Conservation (phyloP, 306 rosid species). For the Inga laurina region DNA sequence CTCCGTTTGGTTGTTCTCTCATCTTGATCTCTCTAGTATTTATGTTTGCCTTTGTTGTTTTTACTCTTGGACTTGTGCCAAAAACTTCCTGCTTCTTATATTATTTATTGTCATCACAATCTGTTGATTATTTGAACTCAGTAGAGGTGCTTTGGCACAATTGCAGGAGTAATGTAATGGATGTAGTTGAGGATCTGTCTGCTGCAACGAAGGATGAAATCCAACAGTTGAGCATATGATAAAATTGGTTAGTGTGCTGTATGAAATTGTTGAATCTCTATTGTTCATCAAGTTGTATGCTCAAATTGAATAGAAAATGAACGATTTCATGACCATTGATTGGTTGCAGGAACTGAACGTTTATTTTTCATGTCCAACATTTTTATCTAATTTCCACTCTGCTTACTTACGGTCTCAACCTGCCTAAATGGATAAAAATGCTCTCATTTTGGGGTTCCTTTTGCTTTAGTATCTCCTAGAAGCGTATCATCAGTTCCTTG, state of each 20-base stretch:
- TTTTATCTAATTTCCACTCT: not conserved
- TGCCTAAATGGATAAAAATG: conserved; percentile 19
- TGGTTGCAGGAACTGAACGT: not conserved
- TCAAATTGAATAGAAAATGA: conserved; percentile 26
- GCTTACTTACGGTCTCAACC: conserved; percentile 8
- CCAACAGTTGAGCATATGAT: conserved; percentile 59
- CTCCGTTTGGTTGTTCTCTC: not conserved
- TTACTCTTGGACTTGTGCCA: conserved; percentile 6
- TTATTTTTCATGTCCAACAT: not conserved
- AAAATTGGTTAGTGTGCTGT: conserved; percentile 56
- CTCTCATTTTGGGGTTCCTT: not conserved
- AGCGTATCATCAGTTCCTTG: not conserved
- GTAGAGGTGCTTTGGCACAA: conserved; percentile 18
- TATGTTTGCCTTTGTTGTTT: conserved; percentile 18
- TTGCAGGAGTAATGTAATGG: conserved; percentile 74
- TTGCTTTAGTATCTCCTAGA: not conserved
- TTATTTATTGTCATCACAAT: conserved; percentile 14
- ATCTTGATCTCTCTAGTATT: no score
- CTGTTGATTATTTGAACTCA: conserved; percentile 33
- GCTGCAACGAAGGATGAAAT: conserved; percentile 64
- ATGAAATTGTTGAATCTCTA: conserved; percentile 3
- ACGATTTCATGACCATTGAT: not conserved
- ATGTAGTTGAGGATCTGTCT: conserved; percentile 55
- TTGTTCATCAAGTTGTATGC: not conserved
- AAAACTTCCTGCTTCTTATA: conserved; percentile 5